Evolutionary conservation across 2,329 filamentous ascomycete genomes (phyloP).

Genomic region (Aspergillus versicolor): DNA sequence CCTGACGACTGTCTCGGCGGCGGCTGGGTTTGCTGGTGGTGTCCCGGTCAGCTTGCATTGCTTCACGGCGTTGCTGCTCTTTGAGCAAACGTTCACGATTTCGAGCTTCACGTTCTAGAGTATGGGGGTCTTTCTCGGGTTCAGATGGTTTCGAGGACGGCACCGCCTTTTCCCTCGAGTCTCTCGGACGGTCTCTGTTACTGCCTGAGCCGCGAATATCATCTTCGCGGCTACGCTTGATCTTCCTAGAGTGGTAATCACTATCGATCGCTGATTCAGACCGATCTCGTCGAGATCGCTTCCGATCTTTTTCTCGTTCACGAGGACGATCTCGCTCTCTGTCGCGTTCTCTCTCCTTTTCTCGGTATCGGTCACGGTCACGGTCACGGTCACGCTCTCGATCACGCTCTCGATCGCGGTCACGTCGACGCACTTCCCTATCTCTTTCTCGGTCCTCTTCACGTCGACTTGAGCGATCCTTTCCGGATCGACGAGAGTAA

Average conservation of each 20-base stretch:
- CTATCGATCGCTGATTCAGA: conserved; percentile 34
- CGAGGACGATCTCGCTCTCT: conserved; percentile 23
- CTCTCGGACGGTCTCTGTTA: conserved; percentile 21
- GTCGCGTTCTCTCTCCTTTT: conserved; percentile 45
- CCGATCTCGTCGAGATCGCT: conserved; percentile 43
- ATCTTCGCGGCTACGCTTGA: conserved; percentile 36
- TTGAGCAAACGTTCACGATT: conserved; percentile 62
- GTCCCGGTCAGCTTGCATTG: conserved; percentile 32
- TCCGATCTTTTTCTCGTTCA: conserved; percentile 23
- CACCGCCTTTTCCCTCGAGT: conserved; percentile 10
- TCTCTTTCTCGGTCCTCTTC: conserved; percentile 33
- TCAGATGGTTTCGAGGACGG: conserved; percentile 19
- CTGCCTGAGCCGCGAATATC: conserved; percentile 22
- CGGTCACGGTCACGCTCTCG: conserved; percentile 15
- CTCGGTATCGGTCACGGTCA: conserved; percentile 35
- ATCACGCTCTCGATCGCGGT: conserved; percentile 13
- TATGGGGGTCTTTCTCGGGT: conserved; percentile 64
- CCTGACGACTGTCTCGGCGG: conserved; percentile 35
- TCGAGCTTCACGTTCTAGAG: conserved; percentile 70
- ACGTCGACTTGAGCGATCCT: conserved; percentile 29
- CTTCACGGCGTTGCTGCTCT: conserved; percentile 65
- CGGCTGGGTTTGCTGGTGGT: conserved; percentile 30
- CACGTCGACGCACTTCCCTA: conserved; percentile 1
- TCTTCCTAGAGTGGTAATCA: conserved; percentile 34
- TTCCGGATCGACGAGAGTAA: conserved; percentile 29